A percentile compares a stretch with the other conserved stretches of the same genome.
Evolutionary conservation across 108 stramenopile genomes (phyloP).

Genomic region (Cyclotella atomus): DNA sequence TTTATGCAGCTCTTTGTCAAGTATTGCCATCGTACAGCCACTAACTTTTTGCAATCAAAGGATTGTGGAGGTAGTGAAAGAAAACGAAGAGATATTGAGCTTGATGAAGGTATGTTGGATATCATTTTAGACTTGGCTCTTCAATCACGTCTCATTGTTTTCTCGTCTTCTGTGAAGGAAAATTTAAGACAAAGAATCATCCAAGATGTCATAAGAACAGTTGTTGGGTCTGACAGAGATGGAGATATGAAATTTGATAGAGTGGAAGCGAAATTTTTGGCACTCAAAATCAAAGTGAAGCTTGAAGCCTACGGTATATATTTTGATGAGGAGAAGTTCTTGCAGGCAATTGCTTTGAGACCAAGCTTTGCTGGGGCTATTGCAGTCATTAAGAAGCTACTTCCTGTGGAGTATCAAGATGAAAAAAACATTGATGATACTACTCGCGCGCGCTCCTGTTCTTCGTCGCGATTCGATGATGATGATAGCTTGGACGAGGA

Average conservation of each 20-base stretch:
- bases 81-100: conserved; percentile 41
- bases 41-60: no score
- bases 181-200: conserved; percentile 42
- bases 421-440: conserved; percentile 6
- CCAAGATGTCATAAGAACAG: conserved; percentile 34
- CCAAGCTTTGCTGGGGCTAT: conserved; percentile 32
- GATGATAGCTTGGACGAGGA: conserved; percentile 25
- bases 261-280: conserved; percentile 41
- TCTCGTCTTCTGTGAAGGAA: conserved; percentile 13
- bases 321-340: conserved; percentile 46
- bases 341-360: conserved; percentile 33
- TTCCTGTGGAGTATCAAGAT: conserved; percentile 24
- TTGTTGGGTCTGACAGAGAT: neutral
- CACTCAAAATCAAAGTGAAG: conserved; percentile 51
- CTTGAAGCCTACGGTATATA: conserved; percentile 44
- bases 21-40: no score
- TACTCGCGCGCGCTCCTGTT: neutral
- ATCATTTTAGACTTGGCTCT: neutral
- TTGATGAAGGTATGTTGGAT: conserved; percentile 25
- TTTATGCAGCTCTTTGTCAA: no score
- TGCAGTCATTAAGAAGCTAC: conserved; percentile 26
- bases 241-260: conserved; percentile 21
- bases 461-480: neutral
- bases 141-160: no score
- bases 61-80: conserved; percentile 21